Percentiles rank a stretch among this genome's conserved stretches.
Evolutionary conservation across 139 green algal genomes (phyloP).

Genomic region (Tetradesmus obliquus): DNA sequence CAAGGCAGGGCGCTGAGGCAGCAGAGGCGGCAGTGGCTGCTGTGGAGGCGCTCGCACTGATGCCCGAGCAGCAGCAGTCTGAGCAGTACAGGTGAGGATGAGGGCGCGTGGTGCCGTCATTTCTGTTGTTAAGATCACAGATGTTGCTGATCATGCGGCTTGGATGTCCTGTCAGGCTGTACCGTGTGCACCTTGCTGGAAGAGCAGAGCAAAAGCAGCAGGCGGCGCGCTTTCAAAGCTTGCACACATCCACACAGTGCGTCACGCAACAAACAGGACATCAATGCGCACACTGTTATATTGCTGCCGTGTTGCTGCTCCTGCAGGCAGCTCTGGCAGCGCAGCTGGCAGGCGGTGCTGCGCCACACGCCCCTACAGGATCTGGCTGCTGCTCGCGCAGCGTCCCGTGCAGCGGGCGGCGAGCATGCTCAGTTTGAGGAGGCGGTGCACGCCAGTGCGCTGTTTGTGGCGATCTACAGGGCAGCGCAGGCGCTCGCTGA

Average conservation of each 20-base stretch:
- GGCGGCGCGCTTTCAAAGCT: too few relatives aligned
- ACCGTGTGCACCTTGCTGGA: neutral
- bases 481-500: conserved; percentile 12
- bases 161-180: neutral
- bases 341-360: conserved; percentile 37
- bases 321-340: conserved; percentile 35
- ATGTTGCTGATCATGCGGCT: neutral
- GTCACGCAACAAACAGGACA: neutral
- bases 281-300: neutral
- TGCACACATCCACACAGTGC: too few relatives aligned
- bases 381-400: neutral
- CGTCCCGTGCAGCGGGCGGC: neutral
- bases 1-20: neutral
- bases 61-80: neutral
- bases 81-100: conserved; percentile 16
- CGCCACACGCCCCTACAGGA: neutral
- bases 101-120: neutral
- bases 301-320: neutral
- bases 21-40: conserved; percentile 25
- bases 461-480: conserved; percentile 8
- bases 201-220: neutral
- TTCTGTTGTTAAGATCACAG: too few relatives aligned
- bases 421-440: neutral
- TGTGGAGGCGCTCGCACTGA: conserved; percentile 30
- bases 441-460: neutral